Percentiles rank a stretch among this genome's conserved stretches.
These are phyloP conservation scores for Trichosporon inkin DNA, from an alignment of 1,284 basidiomycete species.

Conservation along the genomic window DNA sequence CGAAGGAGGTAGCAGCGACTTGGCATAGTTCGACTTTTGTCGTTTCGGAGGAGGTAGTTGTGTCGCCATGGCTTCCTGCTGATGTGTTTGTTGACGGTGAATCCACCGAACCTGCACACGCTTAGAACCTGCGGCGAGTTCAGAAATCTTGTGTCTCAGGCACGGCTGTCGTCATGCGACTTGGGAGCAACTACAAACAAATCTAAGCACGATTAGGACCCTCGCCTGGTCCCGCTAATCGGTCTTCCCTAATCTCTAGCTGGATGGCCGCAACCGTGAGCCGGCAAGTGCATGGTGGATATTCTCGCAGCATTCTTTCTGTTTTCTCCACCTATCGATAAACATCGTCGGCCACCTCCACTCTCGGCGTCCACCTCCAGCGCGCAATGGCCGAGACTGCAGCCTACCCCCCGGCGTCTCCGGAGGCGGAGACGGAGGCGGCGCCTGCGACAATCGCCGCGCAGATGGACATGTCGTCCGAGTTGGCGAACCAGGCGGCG, in stretches of 20 bases:
- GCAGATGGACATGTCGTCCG: slow-evolving; percentile 34
- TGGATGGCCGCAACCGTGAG: no score
- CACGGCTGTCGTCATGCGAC: neutral
- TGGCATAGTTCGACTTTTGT: slow-evolving; percentile 70
- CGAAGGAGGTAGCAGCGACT: slow-evolving; percentile 45
- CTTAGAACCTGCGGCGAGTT: neutral
- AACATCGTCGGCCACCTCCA: slow-evolving; percentile 16
- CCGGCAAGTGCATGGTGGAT: no score
- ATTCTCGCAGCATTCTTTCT: no score
- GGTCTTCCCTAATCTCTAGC: no score
- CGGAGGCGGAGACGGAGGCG: slow-evolving; percentile 10
- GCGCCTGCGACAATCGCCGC: slow-evolving; percentile 17
- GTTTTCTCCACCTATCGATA: no score
- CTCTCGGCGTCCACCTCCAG: slow-evolving; percentile 21
- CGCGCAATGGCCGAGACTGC: slow-evolving; percentile 23
- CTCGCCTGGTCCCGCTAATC: no score
- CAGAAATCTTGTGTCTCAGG: slow-evolving; percentile 5
- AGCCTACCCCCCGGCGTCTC: slow-evolving; percentile 33
- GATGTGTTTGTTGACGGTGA: neutral
- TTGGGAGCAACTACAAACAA: neutral
- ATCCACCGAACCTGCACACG: neutral
- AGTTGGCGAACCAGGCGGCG: slow-evolving; percentile 39
- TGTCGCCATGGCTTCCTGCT: slow-evolving; percentile 62
- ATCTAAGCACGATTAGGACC: no score
- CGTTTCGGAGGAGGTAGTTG: slow-evolving; percentile 79